Evolutionary conservation across 768 basidiomycete species (phyloP).

Genomic region (Sarcodon sp.): DNA sequence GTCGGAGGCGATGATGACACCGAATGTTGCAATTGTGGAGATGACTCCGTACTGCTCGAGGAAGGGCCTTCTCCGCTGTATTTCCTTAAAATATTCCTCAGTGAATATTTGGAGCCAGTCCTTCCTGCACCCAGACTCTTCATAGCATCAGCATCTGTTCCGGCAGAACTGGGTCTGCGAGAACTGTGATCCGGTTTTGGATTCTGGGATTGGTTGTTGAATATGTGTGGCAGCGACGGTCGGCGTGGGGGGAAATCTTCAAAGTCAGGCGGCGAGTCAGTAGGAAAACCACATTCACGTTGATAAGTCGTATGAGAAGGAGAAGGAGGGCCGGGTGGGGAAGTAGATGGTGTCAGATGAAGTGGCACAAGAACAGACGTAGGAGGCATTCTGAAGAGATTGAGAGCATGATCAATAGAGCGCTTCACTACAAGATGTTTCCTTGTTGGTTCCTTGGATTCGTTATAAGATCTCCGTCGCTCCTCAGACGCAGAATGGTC

Average conservation of each 20-base stretch:
- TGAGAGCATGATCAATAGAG: conserved; percentile 61
- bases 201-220: conserved; percentile 7
- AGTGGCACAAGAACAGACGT: conserved; percentile 11
- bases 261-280: conserved; percentile 16
- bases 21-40: conserved; percentile 4
- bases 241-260: conserved; percentile 26
- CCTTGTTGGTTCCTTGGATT: conserved; percentile 3
- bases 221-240: conserved; percentile 52
- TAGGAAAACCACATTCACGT: conserved; percentile 28
- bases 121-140: conserved; percentile 16
- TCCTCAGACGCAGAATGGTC: too few relatives aligned
- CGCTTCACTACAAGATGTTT: conserved; percentile 57
- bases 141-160: conserved; percentile 40
- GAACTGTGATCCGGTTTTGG: conserved; percentile 14
- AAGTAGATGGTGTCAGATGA: conserved; percentile 6
- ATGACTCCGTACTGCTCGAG: conserved; percentile 5
- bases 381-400: conserved; percentile 26
- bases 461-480: not conserved
- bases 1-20: not conserved
- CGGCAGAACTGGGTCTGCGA: conserved; percentile 61
- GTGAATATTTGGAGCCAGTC: conserved; percentile 59
- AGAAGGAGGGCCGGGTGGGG: conserved; percentile 18
- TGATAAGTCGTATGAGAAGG: conserved; percentile 26
- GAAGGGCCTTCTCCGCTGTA: conserved; percentile 18
- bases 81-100: conserved; percentile 67